Evolutionary conservation across 805 yeast species (phyloP).

Genomic region (Yarrowia sp.): DNA sequence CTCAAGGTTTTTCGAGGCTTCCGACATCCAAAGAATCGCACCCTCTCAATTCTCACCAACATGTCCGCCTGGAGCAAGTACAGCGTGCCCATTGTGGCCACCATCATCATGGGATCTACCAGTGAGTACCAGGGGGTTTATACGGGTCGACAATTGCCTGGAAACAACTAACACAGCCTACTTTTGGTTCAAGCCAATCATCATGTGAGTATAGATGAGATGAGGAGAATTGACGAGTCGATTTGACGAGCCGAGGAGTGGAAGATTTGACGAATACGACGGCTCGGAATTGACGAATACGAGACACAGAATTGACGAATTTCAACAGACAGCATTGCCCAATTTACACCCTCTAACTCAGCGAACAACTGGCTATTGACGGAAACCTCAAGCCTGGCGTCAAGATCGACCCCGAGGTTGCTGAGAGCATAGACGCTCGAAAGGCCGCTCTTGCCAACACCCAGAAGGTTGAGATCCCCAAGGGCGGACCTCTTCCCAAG

Average conservation of each 20-base stretch:
- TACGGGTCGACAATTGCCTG: neutral
- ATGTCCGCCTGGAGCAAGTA: slow-evolving; percentile 29
- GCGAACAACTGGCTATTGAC: slow-evolving; percentile 37
- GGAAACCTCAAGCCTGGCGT: slow-evolving; percentile 38
- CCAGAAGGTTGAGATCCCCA: slow-evolving; percentile 12
- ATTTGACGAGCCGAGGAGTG: too few relatives aligned
- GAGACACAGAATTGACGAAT: neutral
- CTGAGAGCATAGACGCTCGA: slow-evolving; percentile 26
- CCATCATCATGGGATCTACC: slow-evolving; percentile 29
- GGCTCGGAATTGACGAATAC: too few relatives aligned
- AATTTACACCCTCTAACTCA: neutral
- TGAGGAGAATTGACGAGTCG: too few relatives aligned
- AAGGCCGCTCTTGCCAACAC: slow-evolving; percentile 20
- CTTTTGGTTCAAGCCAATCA: slow-evolving; percentile 38
- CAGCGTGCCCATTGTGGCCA: slow-evolving; percentile 34
- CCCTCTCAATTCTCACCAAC: neutral
- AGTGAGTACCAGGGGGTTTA: slow-evolving; percentile 8
- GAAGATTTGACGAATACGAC: too few relatives aligned
- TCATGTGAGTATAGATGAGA: slow-evolving; percentile 28
- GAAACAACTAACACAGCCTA: slow-evolving; percentile 30
- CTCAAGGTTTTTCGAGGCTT: slow-evolving; percentile 16
- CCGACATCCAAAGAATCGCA: neutral
- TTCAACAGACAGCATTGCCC: too few relatives aligned
- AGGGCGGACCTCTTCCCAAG: slow-evolving; percentile 27
- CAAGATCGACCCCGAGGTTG: slow-evolving; percentile 35